These are phyloP conservation scores for Vigna nakashimae DNA, from an alignment of 306 rosid genomes.

Conservation along the genomic window DNA sequence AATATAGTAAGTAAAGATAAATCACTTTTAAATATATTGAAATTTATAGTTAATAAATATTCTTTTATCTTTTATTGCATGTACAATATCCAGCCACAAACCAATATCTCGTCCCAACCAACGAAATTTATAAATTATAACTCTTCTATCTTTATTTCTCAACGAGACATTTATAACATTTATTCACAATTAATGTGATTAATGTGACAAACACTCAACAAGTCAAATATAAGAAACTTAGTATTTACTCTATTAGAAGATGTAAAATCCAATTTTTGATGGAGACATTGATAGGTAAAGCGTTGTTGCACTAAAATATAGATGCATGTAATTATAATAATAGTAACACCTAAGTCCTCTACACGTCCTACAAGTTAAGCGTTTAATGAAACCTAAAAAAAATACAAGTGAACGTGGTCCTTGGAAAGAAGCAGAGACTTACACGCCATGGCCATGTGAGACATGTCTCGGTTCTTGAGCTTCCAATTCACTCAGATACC, in stretches of 20 bases:
- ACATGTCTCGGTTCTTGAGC: conserved; percentile 75
- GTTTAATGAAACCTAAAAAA: conserved; percentile 15
- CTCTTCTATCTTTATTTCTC: no score
- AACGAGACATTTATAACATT: no score
- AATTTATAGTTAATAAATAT: no score
- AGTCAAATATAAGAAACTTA: no score
- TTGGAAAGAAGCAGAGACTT: conserved; percentile 61
- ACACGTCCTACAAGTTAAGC: neutral
- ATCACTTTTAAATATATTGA: no score
- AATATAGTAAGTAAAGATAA: no score
- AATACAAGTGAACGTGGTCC: conserved; percentile 42
- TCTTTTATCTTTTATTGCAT: no score
- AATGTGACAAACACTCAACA: neutral
- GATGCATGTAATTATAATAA: neutral
- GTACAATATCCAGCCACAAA: no score
- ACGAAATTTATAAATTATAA: no score
- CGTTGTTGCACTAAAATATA: neutral
- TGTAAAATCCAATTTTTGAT: neutral
- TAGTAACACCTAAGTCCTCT: neutral
- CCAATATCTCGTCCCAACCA: no score
- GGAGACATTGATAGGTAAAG: neutral
- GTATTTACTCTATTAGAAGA: neutral
- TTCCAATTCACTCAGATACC: conserved; percentile 47
- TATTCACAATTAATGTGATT: no score
- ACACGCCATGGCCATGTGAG: conserved; percentile 82